Percentiles rank a stretch among this genome's conserved stretches.
phyloP scores from a whole-genome alignment of 257 asterid genomes.

The Solanum megistacrolobum region DNA sequence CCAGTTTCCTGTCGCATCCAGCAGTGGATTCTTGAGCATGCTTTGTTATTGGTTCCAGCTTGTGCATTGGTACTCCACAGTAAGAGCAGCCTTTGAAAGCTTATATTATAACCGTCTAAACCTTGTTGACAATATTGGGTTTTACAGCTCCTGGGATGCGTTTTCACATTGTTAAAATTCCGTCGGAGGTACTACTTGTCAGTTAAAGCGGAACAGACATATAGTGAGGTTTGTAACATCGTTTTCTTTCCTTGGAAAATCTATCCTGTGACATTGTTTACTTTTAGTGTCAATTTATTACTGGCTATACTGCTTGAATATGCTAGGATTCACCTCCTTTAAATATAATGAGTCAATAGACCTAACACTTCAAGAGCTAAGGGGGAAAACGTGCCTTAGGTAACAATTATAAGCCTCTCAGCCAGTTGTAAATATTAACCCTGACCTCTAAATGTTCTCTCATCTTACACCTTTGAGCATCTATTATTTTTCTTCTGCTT shows the following conservation, averaged over 20 bases:
- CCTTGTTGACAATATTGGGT: constrained; percentile 46
- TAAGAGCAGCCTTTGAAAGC: constrained; percentile 31
- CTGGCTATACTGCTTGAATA: not conserved
- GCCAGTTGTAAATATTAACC: not conserved
- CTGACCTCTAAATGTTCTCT: not conserved
- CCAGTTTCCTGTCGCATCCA: constrained; percentile 54
- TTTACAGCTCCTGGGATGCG: constrained; percentile 77
- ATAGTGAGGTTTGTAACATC: constrained; percentile 48
- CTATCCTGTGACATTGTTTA: not conserved
- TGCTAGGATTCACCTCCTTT: not conserved
- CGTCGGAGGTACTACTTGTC: constrained; percentile 39
- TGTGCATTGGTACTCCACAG: constrained; percentile 59
- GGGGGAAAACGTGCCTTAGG: not conserved
- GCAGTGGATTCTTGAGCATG: constrained; percentile 53
- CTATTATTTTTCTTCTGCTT: not conserved
- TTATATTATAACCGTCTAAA: constrained; percentile 26
- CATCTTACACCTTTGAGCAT: not conserved
- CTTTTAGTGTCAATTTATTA: not conserved
- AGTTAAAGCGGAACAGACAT: constrained; percentile 67
- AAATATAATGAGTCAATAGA: not conserved
- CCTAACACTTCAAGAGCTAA: not conserved
- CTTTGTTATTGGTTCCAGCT: constrained; percentile 48
- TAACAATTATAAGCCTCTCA: not conserved
- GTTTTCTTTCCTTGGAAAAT: not conserved
- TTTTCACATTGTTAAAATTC: constrained; percentile 32